Evolutionary conservation across 768 basidiomycete species (phyloP), one percentile per base, ranked within the genome.

Genomic region (Russula sp.): DNA sequence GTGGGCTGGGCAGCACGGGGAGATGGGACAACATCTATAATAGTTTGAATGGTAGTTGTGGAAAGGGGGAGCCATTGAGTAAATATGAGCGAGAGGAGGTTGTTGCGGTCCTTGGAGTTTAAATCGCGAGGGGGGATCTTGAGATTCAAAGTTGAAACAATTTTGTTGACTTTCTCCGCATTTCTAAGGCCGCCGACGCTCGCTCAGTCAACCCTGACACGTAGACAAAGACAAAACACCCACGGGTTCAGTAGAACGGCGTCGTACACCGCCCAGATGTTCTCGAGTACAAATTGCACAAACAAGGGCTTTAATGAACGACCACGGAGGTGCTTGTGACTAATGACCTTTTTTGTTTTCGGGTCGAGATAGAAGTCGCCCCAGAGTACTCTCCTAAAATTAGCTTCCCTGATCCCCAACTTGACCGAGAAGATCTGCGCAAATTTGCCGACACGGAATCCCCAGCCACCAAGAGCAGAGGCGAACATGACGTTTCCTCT

Each of bases 311-410:
- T 98, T 71, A 98, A 74, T 52, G 83, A 80, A 46, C 93, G 83
- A 18, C 93, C 96, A 55, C 82, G 83, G 61, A 98, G 80, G 73
- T 95, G 90, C 74, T 93, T 95, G 73, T 93, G 79, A 68, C 87
- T 90, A 70, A 98, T 86, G 42, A 98, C 90, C 66, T 84, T 82
- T 74, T 97, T 98, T 47, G 89, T 89, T 76, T 98, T 98, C 0
- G 96, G 91, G 72, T 98, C 97, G 55, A 98, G 79, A 74, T 89
- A 99, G 71, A 87, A 98, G 73, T 98, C 97, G 3, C 97, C 97
- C 97, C 97, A 99, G 7, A 99, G 77, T 9, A 93, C 93, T 54
- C 84, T 80, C 61, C 89, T 80, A 41, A 99, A 75, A 69, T 90
- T 95, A 6, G 78, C 78, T 74, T 98, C 96, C 71, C 90, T 89